A percentile compares a stretch with the other conserved stretches of the same genome.
phyloP scores from a whole-genome alignment of 805 yeast genomes.

The Huiozyma sinensis region DNA sequence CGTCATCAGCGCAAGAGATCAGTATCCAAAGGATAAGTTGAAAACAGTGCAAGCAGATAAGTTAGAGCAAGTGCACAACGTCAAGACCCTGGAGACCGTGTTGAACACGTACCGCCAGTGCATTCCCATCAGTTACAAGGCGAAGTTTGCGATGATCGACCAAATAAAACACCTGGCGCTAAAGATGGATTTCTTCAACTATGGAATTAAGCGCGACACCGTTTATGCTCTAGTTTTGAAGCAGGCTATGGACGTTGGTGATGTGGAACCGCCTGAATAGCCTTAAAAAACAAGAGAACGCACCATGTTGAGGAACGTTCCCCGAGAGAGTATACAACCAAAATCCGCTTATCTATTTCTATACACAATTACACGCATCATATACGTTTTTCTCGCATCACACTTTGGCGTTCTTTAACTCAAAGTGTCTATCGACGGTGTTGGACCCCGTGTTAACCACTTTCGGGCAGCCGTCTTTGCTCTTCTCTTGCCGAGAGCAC shows the following conservation, averaged over 20 bases:
- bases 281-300: too few relatives aligned
- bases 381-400: neutral
- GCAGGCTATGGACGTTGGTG: neutral
- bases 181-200: slow-evolving; percentile 47
- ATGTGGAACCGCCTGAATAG: too few relatives aligned
- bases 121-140: slow-evolving; percentile 45
- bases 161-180: slow-evolving; percentile 40
- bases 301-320: too few relatives aligned
- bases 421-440: slow-evolving; percentile 54
- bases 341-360: neutral
- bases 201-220: slow-evolving; percentile 38
- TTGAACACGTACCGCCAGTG: slow-evolving; percentile 34
- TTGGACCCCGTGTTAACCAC: slow-evolving; percentile 73
- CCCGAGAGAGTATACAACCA: too few relatives aligned
- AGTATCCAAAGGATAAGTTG: slow-evolving; percentile 26
- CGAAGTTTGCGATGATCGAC: slow-evolving; percentile 38
- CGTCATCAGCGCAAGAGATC: slow-evolving; percentile 17
- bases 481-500: slow-evolving; percentile 68
- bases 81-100: slow-evolving; percentile 30
- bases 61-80: slow-evolving; percentile 27
- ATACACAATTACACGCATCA: neutral
- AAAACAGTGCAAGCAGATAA: slow-evolving; percentile 28
- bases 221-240: slow-evolving; percentile 31
- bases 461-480: slow-evolving; percentile 88
- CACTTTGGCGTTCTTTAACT: slow-evolving; percentile 29